Percentiles rank a stretch among this genome's conserved stretches.
phyloP scores from a whole-genome alignment of 2,329 filamentous ascomycete species.

The Magnaporthiopsis poae region DNA sequence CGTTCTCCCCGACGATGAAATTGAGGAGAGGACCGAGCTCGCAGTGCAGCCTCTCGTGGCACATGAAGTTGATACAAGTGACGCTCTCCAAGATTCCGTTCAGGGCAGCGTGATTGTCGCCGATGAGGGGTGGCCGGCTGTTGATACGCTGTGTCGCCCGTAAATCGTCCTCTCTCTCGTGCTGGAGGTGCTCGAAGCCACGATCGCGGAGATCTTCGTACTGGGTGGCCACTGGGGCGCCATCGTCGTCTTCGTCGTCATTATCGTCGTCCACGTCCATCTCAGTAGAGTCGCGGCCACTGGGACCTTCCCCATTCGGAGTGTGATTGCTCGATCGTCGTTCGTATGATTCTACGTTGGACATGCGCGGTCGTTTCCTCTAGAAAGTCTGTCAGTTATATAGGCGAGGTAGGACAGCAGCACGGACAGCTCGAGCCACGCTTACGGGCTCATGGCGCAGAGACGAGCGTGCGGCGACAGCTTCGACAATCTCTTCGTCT shows the following conservation, averaged over 20 bases:
- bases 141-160: slow-evolving; percentile 56
- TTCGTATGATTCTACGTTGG: not conserved
- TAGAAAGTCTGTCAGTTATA: slow-evolving; percentile 4
- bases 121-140: slow-evolving; percentile 35
- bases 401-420: too few relatives aligned
- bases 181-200: slow-evolving; percentile 46
- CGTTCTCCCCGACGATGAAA: slow-evolving; percentile 95
- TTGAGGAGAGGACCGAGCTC: slow-evolving; percentile 90
- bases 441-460: slow-evolving; percentile 30
- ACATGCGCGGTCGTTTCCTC: slow-evolving; percentile 18
- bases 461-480: slow-evolving; percentile 32
- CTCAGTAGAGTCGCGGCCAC: not conserved
- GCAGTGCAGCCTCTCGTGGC: slow-evolving; percentile 71
- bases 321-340: not conserved
- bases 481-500: slow-evolving; percentile 24
- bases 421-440: slow-evolving; percentile 4
- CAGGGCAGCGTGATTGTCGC: slow-evolving; percentile 66
- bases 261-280: not conserved
- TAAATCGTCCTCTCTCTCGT: slow-evolving; percentile 50
- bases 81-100: slow-evolving; percentile 83
- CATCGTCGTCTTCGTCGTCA: slow-evolving; percentile 18
- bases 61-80: slow-evolving; percentile 91
- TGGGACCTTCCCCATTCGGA: not conserved
- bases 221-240: slow-evolving; percentile 41
- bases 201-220: slow-evolving; percentile 53